phyloP scores from a whole-genome alignment of 2,329 filamentous ascomycete genomes.

The Paracamarosporium sp. region DNA sequence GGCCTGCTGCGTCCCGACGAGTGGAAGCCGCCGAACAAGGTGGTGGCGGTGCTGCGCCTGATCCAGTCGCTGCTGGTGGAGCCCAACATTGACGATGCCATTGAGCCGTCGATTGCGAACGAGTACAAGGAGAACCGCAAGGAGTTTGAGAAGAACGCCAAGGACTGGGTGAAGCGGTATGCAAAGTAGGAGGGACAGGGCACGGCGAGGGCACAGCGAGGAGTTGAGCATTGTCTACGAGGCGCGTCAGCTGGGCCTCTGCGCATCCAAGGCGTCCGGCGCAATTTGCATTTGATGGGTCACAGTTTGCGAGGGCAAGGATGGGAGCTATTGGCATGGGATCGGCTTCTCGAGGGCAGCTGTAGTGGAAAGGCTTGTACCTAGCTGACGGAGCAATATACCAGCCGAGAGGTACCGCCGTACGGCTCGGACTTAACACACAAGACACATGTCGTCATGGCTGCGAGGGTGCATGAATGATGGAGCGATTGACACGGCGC shows the following conservation, averaged over 20 bases:
- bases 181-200: slow-evolving; percentile 55
- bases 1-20: slow-evolving; percentile 82
- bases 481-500: slow-evolving; percentile 2
- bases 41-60: slow-evolving; percentile 77
- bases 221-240: neutral
- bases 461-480: neutral
- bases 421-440: neutral
- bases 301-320: slow-evolving; percentile 2
- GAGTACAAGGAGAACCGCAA: slow-evolving; percentile 74
- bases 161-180: slow-evolving; percentile 76
- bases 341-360: neutral
- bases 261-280: slow-evolving; percentile 43
- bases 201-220: neutral
- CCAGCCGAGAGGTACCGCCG: neutral
- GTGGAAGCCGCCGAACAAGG: slow-evolving; percentile 88
- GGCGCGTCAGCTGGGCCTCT: slow-evolving; percentile 12
- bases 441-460: neutral
- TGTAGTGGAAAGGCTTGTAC: neutral
- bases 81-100: slow-evolving; percentile 87
- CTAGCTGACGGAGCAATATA: slow-evolving; percentile 5
- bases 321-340: slow-evolving; percentile 2
- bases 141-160: slow-evolving; percentile 77
- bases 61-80: slow-evolving; percentile 76
- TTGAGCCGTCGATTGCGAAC: slow-evolving; percentile 85
- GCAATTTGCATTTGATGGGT: slow-evolving; percentile 21